A percentile compares a stretch with the other conserved stretches of the same genome.
Evolutionary conservation across 768 basidiomycete species (phyloP).

Genomic region (Russula lepida): DNA sequence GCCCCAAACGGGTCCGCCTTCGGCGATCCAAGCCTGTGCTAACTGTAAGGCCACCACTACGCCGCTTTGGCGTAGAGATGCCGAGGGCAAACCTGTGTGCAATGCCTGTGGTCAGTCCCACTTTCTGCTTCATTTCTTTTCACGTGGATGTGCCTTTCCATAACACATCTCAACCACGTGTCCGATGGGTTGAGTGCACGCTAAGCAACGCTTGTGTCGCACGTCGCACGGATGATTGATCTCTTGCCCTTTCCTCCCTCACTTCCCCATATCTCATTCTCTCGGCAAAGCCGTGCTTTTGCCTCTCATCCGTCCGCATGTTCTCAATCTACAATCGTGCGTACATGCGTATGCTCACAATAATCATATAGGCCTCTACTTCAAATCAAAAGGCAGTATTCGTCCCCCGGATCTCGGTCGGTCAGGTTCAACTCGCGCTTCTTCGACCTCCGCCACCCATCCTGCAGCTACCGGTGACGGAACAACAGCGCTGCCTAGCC

Average conservation of each 20-base stretch:
- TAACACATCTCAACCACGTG: slow-evolving; percentile 33
- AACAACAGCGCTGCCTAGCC: slow-evolving; percentile 25
- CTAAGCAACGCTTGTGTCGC: slow-evolving; percentile 23
- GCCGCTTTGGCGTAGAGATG: slow-evolving; percentile 78
- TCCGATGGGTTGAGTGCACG: slow-evolving; percentile 17
- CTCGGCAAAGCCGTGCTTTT: slow-evolving; percentile 13
- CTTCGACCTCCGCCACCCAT: slow-evolving; percentile 21
- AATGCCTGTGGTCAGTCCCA: slow-evolving; percentile 78
- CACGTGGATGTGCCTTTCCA: slow-evolving; percentile 26
- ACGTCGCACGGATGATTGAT: slow-evolving; percentile 20
- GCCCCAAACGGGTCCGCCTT: slow-evolving; percentile 2
- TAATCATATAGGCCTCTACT: slow-evolving; percentile 60
- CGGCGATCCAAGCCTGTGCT: slow-evolving; percentile 36
- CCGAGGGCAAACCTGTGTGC: slow-evolving; percentile 76
- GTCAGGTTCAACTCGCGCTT: slow-evolving; percentile 15
- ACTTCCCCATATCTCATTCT: slow-evolving; percentile 19
- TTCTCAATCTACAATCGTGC: slow-evolving; percentile 8
- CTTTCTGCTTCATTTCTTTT: slow-evolving; percentile 30
- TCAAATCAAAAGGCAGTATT: slow-evolving; percentile 72
- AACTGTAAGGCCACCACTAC: slow-evolving; percentile 74
- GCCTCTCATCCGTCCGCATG: slow-evolving; percentile 17
- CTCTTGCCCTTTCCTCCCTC: slow-evolving; percentile 4
- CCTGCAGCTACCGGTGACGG: slow-evolving; percentile 27
- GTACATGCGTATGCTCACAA: slow-evolving; percentile 15
- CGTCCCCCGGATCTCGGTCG: slow-evolving; percentile 54